These are phyloP conservation scores for Aspergillus tubingensis DNA, from an alignment of 2,329 filamentous ascomycete genomes.

Conservation along the genomic window DNA sequence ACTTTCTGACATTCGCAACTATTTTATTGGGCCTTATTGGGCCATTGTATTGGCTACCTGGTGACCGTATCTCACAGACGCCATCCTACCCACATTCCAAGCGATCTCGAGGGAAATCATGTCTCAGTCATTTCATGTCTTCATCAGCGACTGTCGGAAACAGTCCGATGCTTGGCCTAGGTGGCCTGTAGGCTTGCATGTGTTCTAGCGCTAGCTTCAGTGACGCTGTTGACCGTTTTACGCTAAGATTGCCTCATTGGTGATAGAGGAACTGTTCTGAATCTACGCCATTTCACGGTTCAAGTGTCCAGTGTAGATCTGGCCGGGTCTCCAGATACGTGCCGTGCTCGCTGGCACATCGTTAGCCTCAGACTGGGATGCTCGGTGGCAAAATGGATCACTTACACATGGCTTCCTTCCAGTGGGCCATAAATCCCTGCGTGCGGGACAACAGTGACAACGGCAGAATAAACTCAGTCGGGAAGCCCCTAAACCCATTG, in stretches of 20 bases:
- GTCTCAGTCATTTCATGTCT: not conserved
- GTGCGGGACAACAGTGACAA: constrained; percentile 2
- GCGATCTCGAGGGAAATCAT: not conserved
- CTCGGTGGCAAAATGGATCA: constrained; percentile 10
- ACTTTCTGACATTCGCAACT: not conserved
- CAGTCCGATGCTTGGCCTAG: too few relatives aligned
- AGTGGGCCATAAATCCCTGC: constrained; percentile 15
- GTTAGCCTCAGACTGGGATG: not conserved
- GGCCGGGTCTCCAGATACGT: not conserved
- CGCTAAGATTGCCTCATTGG: too few relatives aligned
- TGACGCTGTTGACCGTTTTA: too few relatives aligned
- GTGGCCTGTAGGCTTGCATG: too few relatives aligned
- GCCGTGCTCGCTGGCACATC: not conserved
- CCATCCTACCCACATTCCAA: not conserved
- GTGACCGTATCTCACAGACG: not conserved
- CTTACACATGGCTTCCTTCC: constrained; percentile 27
- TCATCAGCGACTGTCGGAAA: not conserved
- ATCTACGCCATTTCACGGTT: not conserved
- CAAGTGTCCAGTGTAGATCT: constrained; percentile 1
- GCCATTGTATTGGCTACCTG: not conserved
- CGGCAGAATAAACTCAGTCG: constrained; percentile 9
- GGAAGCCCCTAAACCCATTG: constrained; percentile 5
- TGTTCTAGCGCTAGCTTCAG: too few relatives aligned
- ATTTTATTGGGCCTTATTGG: not conserved
- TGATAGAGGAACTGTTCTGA: too few relatives aligned